Percentiles rank a stretch among this genome's conserved stretches.
These are phyloP conservation scores for Entomortierella beljakovae DNA, from an alignment of 192 early-diverging fungal species.

Conservation along the genomic window DNA sequence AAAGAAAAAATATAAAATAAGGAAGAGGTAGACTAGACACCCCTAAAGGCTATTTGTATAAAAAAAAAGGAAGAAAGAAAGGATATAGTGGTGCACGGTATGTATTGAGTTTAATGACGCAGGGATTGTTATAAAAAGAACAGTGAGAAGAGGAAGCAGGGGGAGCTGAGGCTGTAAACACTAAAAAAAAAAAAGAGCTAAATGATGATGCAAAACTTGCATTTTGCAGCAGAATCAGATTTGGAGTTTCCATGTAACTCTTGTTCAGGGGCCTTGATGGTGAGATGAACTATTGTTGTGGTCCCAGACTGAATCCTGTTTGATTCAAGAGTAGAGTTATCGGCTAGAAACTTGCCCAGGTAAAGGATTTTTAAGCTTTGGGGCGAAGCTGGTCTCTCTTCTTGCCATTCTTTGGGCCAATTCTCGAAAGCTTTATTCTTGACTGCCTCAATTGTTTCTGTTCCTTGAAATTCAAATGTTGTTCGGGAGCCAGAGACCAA, in stretches of 20 bases:
- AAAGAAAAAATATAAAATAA: no score
- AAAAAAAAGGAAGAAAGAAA: no score
- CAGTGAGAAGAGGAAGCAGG: no score
- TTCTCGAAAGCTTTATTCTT: conserved; percentile 53
- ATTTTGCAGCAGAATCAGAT: conserved; percentile 53
- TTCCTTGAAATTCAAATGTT: conserved; percentile 51
- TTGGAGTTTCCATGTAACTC: conserved; percentile 44
- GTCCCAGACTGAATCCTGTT: conserved; percentile 58
- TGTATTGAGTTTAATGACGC: no score
- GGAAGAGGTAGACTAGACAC: no score
- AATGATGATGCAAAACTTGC: conserved; percentile 51
- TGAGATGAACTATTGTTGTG: conserved; percentile 59
- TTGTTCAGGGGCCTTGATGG: conserved; percentile 54
- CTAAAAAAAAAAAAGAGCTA: conserved; percentile 1
- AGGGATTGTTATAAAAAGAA: no score
- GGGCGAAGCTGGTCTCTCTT: conserved; percentile 54
- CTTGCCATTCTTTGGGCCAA: conserved; percentile 63
- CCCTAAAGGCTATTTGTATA: no score
- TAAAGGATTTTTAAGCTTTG: conserved; percentile 60
- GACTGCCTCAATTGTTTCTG: conserved; percentile 54
- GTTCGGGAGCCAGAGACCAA: conserved; percentile 57
- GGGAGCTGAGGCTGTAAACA: no score
- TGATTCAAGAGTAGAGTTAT: conserved; percentile 54
- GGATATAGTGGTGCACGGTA: no score
- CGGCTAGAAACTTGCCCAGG: conserved; percentile 58